Evolutionary conservation across 176 grass and related monocot species (phyloP).

Genomic region (Melocanna baccifera): DNA sequence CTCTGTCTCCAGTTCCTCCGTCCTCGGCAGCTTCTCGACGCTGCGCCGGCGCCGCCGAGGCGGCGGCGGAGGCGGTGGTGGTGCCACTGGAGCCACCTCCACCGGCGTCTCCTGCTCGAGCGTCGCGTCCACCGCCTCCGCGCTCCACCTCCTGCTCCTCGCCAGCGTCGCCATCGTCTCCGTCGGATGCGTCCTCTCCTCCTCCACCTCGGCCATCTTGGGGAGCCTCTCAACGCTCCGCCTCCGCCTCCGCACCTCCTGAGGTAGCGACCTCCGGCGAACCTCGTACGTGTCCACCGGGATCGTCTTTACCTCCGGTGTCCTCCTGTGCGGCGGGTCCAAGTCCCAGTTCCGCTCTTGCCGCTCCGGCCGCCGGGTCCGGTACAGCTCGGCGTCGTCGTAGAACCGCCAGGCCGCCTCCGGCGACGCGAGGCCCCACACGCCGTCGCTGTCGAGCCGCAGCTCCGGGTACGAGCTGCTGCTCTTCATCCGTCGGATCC

Average conservation of each 20-base stretch:
- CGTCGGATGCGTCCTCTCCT: conserved; percentile 8
- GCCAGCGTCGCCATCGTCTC: background rate
- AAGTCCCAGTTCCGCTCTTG: conserved; percentile 44
- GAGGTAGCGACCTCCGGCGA: background rate
- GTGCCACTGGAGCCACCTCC: background rate
- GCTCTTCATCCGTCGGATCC: conserved; percentile 75
- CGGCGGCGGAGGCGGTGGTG: background rate
- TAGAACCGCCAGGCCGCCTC: conserved; percentile 54
- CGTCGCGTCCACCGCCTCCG: conserved; percentile 4
- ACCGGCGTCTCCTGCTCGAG: background rate
- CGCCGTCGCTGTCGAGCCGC: conserved; percentile 45
- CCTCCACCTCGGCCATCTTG: conserved; percentile 40
- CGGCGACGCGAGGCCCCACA: conserved; percentile 39
- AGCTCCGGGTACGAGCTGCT: conserved; percentile 89
- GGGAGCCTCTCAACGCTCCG: conserved; percentile 44
- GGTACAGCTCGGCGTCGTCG: conserved; percentile 70
- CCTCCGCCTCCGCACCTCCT: conserved; percentile 33
- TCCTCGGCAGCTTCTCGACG: conserved; percentile 41
- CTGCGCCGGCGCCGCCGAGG: conserved; percentile 30
- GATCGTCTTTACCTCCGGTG: conserved; percentile 52
- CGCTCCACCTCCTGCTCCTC: conserved; percentile 54
- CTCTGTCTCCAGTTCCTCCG: conserved; percentile 41
- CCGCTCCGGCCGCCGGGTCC: conserved; percentile 39
- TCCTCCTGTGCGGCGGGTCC: conserved; percentile 20
- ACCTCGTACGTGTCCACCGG: conserved; percentile 60